Conservation (phyloP, 768 basidiomycete genomes). For the Panaeolus cyanescens region DNA sequence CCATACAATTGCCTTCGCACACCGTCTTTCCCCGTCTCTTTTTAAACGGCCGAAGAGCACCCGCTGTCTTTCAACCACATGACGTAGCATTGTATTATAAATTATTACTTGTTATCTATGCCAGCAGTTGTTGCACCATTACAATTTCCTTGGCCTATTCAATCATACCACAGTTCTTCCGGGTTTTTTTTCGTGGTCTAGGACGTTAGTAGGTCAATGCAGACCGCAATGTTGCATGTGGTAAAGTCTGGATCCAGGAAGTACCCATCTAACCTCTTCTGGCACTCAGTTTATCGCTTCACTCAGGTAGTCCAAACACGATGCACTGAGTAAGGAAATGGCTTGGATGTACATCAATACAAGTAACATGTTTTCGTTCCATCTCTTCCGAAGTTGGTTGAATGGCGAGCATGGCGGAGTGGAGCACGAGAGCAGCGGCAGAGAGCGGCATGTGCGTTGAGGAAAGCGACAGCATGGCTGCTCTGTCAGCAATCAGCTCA, state of each 20-base stretch:
- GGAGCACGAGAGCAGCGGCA: background rate
- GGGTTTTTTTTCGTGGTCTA: background rate
- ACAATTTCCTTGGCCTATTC: constrained; percentile 3
- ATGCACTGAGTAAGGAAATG: background rate
- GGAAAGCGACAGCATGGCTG: background rate
- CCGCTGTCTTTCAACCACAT: background rate
- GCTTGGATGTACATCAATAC: background rate
- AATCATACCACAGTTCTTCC: background rate
- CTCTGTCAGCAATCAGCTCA: background rate
- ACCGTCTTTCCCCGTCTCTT: background rate
- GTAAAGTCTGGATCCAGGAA: background rate
- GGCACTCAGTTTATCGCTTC: background rate
- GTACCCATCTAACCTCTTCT: background rate
- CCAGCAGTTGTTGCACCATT: background rate
- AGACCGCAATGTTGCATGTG: background rate
- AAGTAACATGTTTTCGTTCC: background rate
- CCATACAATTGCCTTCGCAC: background rate
- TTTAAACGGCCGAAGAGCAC: background rate
- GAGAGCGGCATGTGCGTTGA: background rate
- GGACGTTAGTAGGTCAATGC: too few species aligned
- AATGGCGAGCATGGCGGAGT: background rate
- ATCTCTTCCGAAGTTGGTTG: background rate
- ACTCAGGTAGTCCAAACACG: background rate
- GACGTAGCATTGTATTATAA: background rate
- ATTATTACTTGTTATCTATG: background rate